Evolutionary conservation across 371 early-diverging fungal species (phyloP).

Genomic region (Actinomortierella ambigua): DNA sequence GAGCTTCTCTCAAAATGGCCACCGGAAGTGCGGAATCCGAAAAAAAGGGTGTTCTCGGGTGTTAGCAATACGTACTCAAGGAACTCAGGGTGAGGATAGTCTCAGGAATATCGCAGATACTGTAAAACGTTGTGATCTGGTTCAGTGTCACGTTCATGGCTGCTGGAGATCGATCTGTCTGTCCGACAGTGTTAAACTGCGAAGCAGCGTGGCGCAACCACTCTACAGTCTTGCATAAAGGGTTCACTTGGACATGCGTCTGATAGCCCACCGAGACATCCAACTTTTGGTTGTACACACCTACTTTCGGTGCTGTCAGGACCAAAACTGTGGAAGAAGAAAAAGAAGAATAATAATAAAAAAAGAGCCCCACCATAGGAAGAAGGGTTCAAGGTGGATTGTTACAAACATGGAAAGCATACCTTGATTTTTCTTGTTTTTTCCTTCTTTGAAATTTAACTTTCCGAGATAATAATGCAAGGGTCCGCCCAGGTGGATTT

Average conservation of each 20-base stretch:
- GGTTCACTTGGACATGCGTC: slow-evolving; percentile 37
- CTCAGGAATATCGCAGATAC: slow-evolving; percentile 16
- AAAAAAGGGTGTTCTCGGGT: neutral
- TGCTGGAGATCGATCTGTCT: neutral
- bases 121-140: slow-evolving; percentile 15
- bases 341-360: neutral
- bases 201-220: slow-evolving; percentile 34
- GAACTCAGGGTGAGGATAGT: slow-evolving; percentile 5
- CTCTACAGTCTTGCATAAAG: slow-evolving; percentile 38
- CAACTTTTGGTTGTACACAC: slow-evolving; percentile 18
- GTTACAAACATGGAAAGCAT: no score
- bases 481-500: no score
- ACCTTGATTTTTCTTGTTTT: no score
- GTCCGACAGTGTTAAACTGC: slow-evolving; percentile 13
- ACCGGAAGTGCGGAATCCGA: no score
- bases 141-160: neutral
- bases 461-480: no score
- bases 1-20: no score
- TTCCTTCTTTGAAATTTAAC: no score
- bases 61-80: slow-evolving; percentile 1
- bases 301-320: slow-evolving; percentile 24
- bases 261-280: slow-evolving; percentile 32
- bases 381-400: no score
- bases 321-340: slow-evolving; percentile 14
- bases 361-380: no score